These are phyloP conservation scores for Pseudoperonospora humuli DNA, from an alignment of 352 stramenopile species.

Conservation along the genomic window DNA sequence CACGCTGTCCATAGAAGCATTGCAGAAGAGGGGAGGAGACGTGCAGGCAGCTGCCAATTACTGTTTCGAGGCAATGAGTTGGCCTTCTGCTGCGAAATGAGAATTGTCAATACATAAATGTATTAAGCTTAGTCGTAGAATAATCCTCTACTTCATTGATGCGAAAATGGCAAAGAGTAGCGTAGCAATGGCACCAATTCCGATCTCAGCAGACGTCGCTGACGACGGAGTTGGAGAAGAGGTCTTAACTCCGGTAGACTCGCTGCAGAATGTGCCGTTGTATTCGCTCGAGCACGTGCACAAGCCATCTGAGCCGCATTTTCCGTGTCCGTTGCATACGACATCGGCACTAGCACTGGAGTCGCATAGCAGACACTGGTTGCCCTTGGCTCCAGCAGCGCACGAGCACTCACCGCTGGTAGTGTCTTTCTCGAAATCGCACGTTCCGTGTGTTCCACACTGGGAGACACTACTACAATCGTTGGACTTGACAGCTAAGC, in stretches of 20 bases:
- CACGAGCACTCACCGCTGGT: slow-evolving; percentile 42
- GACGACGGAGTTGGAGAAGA: slow-evolving; percentile 8
- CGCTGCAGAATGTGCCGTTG: slow-evolving; percentile 51
- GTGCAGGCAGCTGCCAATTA: slow-evolving; percentile 58
- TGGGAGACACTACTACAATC: slow-evolving; percentile 65
- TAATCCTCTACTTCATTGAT: background rate
- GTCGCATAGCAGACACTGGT: slow-evolving; percentile 66
- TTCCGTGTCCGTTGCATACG: slow-evolving; percentile 47
- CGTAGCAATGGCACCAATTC: slow-evolving; percentile 8
- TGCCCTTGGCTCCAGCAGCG: slow-evolving; percentile 37
- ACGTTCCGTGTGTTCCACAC: slow-evolving; percentile 52
- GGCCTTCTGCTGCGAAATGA: background rate
- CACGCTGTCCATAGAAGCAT: slow-evolving; percentile 39
- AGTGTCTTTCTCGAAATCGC: slow-evolving; percentile 20
- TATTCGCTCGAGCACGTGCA: slow-evolving; percentile 58
- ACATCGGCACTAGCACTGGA: slow-evolving; percentile 12
- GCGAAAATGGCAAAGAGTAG: slow-evolving; percentile 26
- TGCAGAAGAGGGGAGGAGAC: slow-evolving; percentile 46
- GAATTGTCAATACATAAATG: background rate
- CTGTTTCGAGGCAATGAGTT: slow-evolving; percentile 44
- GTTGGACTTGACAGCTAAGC: slow-evolving; percentile 44
- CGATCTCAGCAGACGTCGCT: slow-evolving; percentile 8
- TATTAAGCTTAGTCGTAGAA: background rate
- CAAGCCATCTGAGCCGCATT: slow-evolving; percentile 29
- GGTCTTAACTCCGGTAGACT: slow-evolving; percentile 12